phyloP scores from a whole-genome alignment of 2,329 filamentous ascomycete genomes.

The Pestalotiopsis sp. region DNA sequence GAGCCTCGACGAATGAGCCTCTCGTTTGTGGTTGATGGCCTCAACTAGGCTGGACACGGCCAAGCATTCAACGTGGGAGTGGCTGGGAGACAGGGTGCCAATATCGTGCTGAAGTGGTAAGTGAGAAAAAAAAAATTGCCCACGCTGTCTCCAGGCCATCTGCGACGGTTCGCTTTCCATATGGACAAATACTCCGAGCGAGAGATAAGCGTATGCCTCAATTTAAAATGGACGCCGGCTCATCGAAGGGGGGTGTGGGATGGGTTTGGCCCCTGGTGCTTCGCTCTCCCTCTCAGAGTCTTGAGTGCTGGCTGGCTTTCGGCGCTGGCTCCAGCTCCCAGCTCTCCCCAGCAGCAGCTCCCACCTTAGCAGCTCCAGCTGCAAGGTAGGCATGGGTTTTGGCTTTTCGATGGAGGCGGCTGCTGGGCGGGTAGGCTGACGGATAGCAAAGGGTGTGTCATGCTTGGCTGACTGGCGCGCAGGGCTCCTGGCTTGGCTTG shows the following conservation, averaged over 20 bases:
- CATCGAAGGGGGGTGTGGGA: not conserved
- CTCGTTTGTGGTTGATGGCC: not conserved
- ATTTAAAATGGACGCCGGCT: constrained; percentile 19
- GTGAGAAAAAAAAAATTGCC: not conserved
- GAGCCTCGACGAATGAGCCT: too few species aligned
- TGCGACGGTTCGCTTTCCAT: constrained; percentile 16
- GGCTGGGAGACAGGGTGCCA: constrained; percentile 9
- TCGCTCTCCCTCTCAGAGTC: constrained; percentile 16
- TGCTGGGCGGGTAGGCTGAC: constrained; percentile 9
- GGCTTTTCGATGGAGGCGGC: constrained; percentile 8
- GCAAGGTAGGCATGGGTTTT: not conserved
- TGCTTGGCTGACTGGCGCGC: constrained; percentile 1
- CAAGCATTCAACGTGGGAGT: not conserved
- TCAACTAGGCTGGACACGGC: not conserved
- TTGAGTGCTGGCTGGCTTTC: constrained; percentile 17
- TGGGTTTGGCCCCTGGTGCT: constrained; percentile 9
- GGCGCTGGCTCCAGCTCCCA: not conserved
- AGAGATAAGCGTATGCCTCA: constrained; percentile 34
- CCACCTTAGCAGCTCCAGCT: constrained; percentile 29
- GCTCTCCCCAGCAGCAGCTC: constrained; percentile 20
- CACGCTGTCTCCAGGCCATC: not conserved
- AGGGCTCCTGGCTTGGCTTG: not conserved
- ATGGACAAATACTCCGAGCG: constrained; percentile 33
- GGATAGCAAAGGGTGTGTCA: constrained; percentile 12
- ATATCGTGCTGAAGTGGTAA: not conserved